These are phyloP conservation scores for Fomitopsis serialis DNA, from an alignment of 768 basidiomycete species.

Conservation along the genomic window DNA sequence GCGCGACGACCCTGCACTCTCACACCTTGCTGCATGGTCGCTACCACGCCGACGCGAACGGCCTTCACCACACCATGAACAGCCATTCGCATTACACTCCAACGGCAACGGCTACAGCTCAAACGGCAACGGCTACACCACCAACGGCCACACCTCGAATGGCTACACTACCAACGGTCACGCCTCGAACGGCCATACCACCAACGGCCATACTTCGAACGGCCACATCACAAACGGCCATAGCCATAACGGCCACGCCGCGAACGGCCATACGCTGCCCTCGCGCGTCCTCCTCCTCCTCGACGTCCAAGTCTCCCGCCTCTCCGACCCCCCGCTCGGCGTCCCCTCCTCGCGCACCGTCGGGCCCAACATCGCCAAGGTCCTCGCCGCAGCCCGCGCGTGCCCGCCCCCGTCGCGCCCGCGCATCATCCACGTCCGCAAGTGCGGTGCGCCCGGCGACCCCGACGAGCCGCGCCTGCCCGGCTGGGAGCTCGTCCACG, in stretches of 20 bases:
- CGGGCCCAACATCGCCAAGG: slow-evolving; percentile 40
- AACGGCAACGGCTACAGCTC: not conserved
- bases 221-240: not conserved
- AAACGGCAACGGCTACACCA: not conserved
- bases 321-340: slow-evolving; percentile 41
- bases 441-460: slow-evolving; percentile 56
- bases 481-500: slow-evolving; percentile 60
- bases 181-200: not conserved
- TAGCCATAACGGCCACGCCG: not conserved
- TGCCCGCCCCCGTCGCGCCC: slow-evolving; percentile 33
- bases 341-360: slow-evolving; percentile 42
- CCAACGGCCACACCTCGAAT: not conserved
- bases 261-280: slow-evolving; percentile 2
- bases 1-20: no score
- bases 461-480: slow-evolving; percentile 49
- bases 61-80: no score
- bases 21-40: no score
- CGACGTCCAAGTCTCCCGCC: slow-evolving; percentile 50
- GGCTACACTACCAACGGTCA: not conserved
- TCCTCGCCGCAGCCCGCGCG: slow-evolving; percentile 47
- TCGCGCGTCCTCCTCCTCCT: slow-evolving; percentile 52
- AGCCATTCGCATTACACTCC: no score
- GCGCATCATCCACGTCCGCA: slow-evolving; percentile 62
- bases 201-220: not conserved
- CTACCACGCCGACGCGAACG: no score